A percentile compares a stretch with the other conserved stretches of the same genome.
Conservation (phyloP, 1,284 basidiomycete species). For the Heterobasidion irregulare region DNA sequence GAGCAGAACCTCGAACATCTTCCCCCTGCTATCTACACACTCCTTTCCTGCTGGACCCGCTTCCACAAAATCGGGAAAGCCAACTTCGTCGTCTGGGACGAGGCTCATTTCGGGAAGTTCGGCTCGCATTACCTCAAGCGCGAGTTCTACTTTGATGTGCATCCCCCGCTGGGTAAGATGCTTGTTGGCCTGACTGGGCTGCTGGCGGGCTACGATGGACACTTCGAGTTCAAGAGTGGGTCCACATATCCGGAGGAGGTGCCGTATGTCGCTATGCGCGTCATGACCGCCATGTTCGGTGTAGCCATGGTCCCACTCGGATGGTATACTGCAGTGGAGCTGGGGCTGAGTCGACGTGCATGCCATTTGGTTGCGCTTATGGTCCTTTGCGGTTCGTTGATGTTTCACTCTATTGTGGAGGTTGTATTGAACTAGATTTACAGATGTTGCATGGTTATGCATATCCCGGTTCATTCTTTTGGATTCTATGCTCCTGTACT, state of each 20-base stretch:
- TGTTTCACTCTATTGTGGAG: not conserved
- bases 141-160: constrained; percentile 96
- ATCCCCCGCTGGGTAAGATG: constrained; percentile 98
- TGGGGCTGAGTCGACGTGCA: constrained; percentile 86
- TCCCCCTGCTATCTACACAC: constrained; percentile 81
- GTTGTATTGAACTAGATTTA: not conserved
- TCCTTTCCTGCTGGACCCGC: constrained; percentile 90
- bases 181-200: constrained; percentile 91
- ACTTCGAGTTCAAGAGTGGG: constrained; percentile 94
- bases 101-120: constrained; percentile 98
- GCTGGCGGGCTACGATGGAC: constrained; percentile 86
- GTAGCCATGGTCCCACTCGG: constrained; percentile 93
- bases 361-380: constrained; percentile 92
- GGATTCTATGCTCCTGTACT: constrained; percentile 97
- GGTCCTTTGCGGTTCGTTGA: constrained; percentile 70
- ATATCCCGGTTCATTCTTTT: constrained; percentile 97
- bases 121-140: constrained; percentile 95
- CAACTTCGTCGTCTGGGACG: constrained; percentile 93
- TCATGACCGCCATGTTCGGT: constrained; percentile 91
- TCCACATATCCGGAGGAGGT: constrained; percentile 78
- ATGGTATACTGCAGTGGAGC: constrained; percentile 95
- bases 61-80: constrained; percentile 92
- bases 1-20: constrained; percentile 80
- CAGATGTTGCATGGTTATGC: constrained; percentile 93
- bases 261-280: constrained; percentile 91